Base-by-base conservation (phyloP, 2,329 filamentous ascomycete species). In the Alternaria arborescens region DNA sequence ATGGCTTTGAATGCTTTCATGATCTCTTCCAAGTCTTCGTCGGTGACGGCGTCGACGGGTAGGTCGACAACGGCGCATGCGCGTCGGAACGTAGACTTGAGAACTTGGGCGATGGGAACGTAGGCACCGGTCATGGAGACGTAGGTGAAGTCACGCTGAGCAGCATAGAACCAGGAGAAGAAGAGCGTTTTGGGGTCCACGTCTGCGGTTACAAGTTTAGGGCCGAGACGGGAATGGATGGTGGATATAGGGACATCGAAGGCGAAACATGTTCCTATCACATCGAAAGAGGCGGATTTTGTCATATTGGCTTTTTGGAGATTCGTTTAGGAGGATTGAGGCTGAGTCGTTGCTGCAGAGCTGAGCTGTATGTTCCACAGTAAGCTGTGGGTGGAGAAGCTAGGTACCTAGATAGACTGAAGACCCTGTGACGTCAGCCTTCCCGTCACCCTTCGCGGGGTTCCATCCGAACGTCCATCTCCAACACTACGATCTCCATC, bases 91-190 rank as follows among this genome's bases (percentile, higher is more conserved):
- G 70, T 72, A 38, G 62, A 55, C 18, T 47, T 61, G 1, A 72
- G 60, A 16, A 72, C 50, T 16, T 66, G 58, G 2, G 69, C 69
- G n/a, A 72, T 72, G 14, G 70, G 70, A 34, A 58, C 65, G 55
- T 72, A 72, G 2, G 63, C 52, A 0, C 61, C 62, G 1, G 41
- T 48, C 5, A 72, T 57, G n/a, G 64, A 68, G 1, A 67, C 55
- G 26, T 72, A 72, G 20, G 70, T 72, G 36, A 72, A 72, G 61
- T 72, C 70, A 24, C 70, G 69, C 11, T 72, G 70, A 0, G 69
- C 70, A 8, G 70, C 69, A 38, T 72, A 72, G 61, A 72, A 72
- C 70, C 70, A 72, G 14, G 63, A 44, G 58, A 72, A 72, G 61
- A 72, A 72, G 20, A 72, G 65, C 0, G 70, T 67, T 18, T 70